Evolutionary conservation across 257 asterid genomes (phyloP).

Genomic region (Gentiana straminea): DNA sequence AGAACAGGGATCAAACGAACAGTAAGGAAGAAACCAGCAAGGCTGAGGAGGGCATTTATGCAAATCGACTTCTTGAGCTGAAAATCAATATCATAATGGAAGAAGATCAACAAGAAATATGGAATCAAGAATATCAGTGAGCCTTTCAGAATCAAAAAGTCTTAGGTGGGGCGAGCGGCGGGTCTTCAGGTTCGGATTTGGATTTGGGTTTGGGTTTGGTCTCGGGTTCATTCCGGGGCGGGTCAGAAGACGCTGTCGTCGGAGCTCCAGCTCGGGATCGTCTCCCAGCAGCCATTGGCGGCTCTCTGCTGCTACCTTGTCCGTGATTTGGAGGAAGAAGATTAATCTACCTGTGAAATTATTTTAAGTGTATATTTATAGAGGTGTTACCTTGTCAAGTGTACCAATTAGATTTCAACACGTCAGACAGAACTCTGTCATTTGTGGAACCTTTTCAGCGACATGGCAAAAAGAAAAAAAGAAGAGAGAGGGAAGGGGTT

Average conservation of each 20-base stretch:
- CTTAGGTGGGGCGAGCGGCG: conserved; percentile 58
- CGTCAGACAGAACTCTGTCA: conserved; percentile 11
- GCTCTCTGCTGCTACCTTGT: background rate
- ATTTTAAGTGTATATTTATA: no score
- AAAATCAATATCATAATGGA: conserved; percentile 41
- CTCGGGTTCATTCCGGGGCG: conserved; percentile 18
- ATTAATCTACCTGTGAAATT: background rate
- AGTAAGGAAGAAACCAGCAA: conserved; percentile 48
- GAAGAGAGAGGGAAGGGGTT: no score
- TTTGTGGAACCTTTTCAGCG: background rate
- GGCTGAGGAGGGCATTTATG: conserved; percentile 52
- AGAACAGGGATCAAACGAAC: conserved; percentile 75
- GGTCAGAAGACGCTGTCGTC: conserved; percentile 9
- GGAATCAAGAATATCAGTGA: conserved; percentile 44
- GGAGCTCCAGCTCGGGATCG: conserved; percentile 31
- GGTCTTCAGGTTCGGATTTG: conserved; percentile 24
- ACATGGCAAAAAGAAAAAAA: conserved; percentile 1
- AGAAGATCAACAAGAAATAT: conserved; percentile 49
- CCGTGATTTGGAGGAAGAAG: conserved; percentile 1
- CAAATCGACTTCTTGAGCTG: conserved; percentile 52
- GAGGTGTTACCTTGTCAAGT: background rate
- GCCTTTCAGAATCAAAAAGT: conserved; percentile 33
- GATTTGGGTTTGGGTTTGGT: conserved; percentile 17
- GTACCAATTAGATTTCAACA: conserved; percentile 10
- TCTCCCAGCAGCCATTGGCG: conserved; percentile 50